Evolutionary conservation across 2,329 filamentous ascomycete species (phyloP).

Genomic region (Fusarium sp.): DNA sequence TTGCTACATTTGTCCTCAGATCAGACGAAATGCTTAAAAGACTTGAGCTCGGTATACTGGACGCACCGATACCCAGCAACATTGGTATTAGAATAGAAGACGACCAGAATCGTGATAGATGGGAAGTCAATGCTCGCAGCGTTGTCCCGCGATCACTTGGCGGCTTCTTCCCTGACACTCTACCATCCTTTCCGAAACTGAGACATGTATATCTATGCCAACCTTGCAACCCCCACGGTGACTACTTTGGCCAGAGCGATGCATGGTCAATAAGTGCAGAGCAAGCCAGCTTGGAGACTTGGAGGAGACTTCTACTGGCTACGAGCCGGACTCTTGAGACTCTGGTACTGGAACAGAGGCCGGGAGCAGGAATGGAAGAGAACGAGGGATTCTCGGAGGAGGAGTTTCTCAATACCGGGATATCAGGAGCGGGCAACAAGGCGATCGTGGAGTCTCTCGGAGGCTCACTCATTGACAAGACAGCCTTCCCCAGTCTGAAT

Average conservation of each 20-base stretch:
- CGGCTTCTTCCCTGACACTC: not conserved
- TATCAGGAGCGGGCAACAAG: constrained; percentile 3
- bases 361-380: constrained; percentile 13
- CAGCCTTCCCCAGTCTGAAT: not conserved
- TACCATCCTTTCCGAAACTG: not conserved
- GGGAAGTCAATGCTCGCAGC: not conserved
- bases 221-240: not conserved
- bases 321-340: constrained; percentile 16
- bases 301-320: constrained; percentile 1
- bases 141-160: constrained; percentile 26
- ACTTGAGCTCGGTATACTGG: constrained; percentile 33
- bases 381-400: constrained; percentile 21
- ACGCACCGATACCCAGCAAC: not conserved
- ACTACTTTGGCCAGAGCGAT: constrained; percentile 21
- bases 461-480: not conserved
- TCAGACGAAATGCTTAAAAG: constrained; percentile 8
- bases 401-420: constrained; percentile 14
- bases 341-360: constrained; percentile 30
- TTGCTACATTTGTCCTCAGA: constrained; percentile 16
- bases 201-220: constrained; percentile 17
- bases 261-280: constrained; percentile 25
- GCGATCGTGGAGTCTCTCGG: not conserved
- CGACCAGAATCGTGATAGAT: not conserved
- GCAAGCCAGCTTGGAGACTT: not conserved
- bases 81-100: not conserved